Conservation (phyloP, 1,284 basidiomycete species). For the Flammula alnicola region DNA sequence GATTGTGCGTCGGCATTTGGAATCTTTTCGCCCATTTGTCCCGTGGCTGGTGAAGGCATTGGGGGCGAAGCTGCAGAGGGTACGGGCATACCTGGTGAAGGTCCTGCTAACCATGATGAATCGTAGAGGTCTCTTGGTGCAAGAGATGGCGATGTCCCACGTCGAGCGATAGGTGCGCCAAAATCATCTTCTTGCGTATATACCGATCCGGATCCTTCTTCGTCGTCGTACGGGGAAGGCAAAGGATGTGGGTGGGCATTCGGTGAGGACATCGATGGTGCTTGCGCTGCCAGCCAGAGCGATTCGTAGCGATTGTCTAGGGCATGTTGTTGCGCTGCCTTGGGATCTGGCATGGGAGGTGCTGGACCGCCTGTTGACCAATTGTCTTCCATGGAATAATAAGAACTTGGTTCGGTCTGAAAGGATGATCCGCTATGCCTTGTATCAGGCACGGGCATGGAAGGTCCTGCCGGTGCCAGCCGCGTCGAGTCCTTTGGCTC, state of each 20-base stretch:
- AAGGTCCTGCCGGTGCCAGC: conserved; percentile 4
- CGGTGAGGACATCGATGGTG: conserved; percentile 3
- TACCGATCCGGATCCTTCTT: neutral
- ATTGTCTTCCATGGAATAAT: conserved; percentile 24
- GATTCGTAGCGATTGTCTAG: conserved; percentile 13
- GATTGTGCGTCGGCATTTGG: neutral
- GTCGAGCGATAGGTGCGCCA: neutral
- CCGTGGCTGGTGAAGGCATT: neutral
- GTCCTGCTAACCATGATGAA: conserved; percentile 7
- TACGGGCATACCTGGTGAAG: conserved; percentile 6
- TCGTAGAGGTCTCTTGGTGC: conserved; percentile 5
- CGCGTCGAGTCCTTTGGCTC: conserved; percentile 3
- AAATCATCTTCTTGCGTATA: neutral
- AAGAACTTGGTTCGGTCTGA: conserved; percentile 24
- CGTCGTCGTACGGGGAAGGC: conserved; percentile 5
- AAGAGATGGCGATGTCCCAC: neutral
- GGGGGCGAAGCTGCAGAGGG: neutral
- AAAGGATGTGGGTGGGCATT: conserved; percentile 4
- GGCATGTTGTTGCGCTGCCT: conserved; percentile 1
- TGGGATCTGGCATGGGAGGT: conserved; percentile 16
- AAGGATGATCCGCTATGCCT: conserved; percentile 23
- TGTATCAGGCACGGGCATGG: conserved; percentile 12
- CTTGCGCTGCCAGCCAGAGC: conserved; percentile 20
- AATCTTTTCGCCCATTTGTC: neutral
- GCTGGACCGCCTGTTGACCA: conserved; percentile 10